phyloP scores from a whole-genome alignment of 495 filamentous ascomycete species.

The Penicillium coffeae region DNA sequence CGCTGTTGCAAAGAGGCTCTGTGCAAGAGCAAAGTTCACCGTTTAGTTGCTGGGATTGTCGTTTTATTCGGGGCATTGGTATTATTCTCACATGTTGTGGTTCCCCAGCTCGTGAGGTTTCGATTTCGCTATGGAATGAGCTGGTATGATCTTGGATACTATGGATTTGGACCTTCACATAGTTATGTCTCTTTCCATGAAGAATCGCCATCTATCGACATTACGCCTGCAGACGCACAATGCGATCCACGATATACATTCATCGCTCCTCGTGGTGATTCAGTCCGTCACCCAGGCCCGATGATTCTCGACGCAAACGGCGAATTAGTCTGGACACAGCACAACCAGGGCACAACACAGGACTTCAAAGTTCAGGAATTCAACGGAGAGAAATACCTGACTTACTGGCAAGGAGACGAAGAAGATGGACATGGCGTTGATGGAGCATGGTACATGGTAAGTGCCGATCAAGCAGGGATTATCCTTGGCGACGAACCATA shows the following conservation, averaged over 20 bases:
- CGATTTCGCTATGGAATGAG: constrained; percentile 29
- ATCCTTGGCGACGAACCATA: too few relatives aligned
- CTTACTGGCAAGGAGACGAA: constrained; percentile 53
- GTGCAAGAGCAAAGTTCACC: constrained; percentile 1
- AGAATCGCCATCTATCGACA: constrained; percentile 31
- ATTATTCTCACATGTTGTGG: constrained; percentile 22
- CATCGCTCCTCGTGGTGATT: constrained; percentile 41
- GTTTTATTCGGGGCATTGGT: constrained; percentile 8
- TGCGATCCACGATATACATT: constrained; percentile 43
- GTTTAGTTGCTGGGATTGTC: constrained; percentile 10
- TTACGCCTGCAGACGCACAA: constrained; percentile 25
- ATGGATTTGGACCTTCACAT: constrained; percentile 34
- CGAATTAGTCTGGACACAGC: constrained; percentile 42
- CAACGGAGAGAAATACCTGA: constrained; percentile 43
- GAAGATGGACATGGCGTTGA: constrained; percentile 45
- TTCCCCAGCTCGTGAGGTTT: constrained; percentile 31
- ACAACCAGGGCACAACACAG: constrained; percentile 38
- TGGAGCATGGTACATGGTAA: constrained; percentile 52
- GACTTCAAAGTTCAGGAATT: constrained; percentile 46
- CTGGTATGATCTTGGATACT: constrained; percentile 33
- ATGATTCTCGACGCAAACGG: constrained; percentile 46
- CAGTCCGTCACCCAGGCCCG: constrained; percentile 37
- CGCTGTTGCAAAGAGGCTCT: constrained; percentile 7
- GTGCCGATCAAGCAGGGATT: too few relatives aligned
- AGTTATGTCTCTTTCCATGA: constrained; percentile 31